A percentile compares a stretch with the other conserved stretches of the same genome.
These are phyloP conservation scores for Lojkania enalia DNA, from an alignment of 2,329 filamentous ascomycete species.

Conservation along the genomic window DNA sequence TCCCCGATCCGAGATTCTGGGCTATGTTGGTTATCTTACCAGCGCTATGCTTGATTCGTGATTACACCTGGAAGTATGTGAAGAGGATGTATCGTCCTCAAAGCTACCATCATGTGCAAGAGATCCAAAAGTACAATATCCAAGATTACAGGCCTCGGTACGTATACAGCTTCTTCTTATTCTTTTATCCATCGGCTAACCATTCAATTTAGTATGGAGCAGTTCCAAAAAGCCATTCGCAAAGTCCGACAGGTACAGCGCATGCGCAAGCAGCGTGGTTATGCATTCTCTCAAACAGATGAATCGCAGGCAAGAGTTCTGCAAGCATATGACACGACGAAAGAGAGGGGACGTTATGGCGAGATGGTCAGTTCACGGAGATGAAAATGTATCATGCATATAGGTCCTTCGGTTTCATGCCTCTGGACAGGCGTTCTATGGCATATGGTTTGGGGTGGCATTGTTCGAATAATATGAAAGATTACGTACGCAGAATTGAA, in stretches of 20 bases:
- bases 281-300: slow-evolving; percentile 96
- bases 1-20: slow-evolving; percentile 85
- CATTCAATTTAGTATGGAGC: slow-evolving; percentile 77
- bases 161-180: slow-evolving; percentile 37
- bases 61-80: slow-evolving; percentile 95
- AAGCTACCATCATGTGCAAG: slow-evolving; percentile 96
- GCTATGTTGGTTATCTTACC: slow-evolving; percentile 82
- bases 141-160: slow-evolving; percentile 97
- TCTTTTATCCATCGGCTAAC: neutral
- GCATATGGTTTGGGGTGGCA: too few species aligned
- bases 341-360: slow-evolving; percentile 86
- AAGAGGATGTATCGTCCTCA: slow-evolving; percentile 98
- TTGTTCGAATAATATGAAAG: too few species aligned
- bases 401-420: too few species aligned
- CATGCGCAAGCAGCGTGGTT: slow-evolving; percentile 98
- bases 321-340: slow-evolving; percentile 97
- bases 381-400: too few species aligned
- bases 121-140: slow-evolving; percentile 99
- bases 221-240: slow-evolving; percentile 98
- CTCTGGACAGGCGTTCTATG: too few species aligned
- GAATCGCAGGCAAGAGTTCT: slow-evolving; percentile 93
- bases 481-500: too few species aligned
- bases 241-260: slow-evolving; percentile 98
- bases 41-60: slow-evolving; percentile 78
- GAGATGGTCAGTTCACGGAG: slow-evolving; percentile 89